Evolutionary conservation across 352 stramenopile genomes (phyloP), one percentile per base, ranked within the genome.

Genomic region (Pythium plurisporium): DNA sequence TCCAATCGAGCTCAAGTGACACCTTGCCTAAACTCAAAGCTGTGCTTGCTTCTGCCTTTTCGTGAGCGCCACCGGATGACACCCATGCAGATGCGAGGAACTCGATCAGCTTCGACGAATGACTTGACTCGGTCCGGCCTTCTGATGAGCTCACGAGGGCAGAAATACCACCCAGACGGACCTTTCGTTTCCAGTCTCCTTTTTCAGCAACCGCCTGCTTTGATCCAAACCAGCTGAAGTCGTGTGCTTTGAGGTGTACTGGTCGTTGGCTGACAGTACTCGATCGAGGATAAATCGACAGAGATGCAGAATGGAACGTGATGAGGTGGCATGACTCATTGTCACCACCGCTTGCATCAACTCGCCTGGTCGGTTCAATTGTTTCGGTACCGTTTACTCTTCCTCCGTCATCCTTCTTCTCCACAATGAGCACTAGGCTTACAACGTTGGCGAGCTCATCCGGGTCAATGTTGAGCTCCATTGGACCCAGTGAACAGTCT

Each of bases 251-350:
- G 14, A 53, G 9, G 14, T 44, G 33, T 5, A 60, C 56, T 2
- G 17, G 26, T 33, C 22, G 20, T 14, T 43, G 2, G 4, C 19
- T 22, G 23, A 17, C 10, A 23, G 15, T 40, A 4, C 33, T 20
- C 7, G 4, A 17, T 26, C 10, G 6, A 29, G 44, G 44, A n/a
- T 15, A 27, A 10, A 55, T 45, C 22, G 38, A 42, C 5, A 20
- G 37, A 3, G 23, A 31, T 20, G 46, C 30, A 3, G 58, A 65
- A 43, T 65, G 49, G 8, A 53, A 31, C 11, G 58, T 65, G 22
- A 65, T 34, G 11, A 65, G 37, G 25, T 57, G 25, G n/a, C 20
- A 38, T 10, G 37, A 45, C 19, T 57, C 22, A 38, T 38, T 7
- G 6, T 45, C 27, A 26, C 5, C 22, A 8, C 8, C 20, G 25